Evolutionary conservation across 257 asterid genomes (phyloP).

Genomic region (Gentiana straminea): DNA sequence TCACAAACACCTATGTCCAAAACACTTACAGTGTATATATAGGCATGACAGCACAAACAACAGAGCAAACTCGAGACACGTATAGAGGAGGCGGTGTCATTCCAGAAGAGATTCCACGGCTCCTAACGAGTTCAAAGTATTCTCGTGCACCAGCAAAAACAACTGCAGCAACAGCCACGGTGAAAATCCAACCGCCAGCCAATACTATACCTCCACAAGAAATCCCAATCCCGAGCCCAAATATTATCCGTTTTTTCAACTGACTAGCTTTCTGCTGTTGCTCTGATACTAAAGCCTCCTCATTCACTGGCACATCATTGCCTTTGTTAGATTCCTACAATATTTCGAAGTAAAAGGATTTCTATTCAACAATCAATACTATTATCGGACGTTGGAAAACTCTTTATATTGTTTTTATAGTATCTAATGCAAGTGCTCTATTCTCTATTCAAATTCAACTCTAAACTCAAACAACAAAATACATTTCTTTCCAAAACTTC

Average conservation of each 20-base stretch:
- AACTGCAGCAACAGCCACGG: constrained; percentile 68
- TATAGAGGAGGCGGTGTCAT: constrained; percentile 98
- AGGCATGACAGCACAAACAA: constrained; percentile 80
- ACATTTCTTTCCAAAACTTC: no score
- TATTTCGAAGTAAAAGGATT: constrained; percentile 9
- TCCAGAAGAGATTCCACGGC: constrained; percentile 90
- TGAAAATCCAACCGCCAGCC: constrained; percentile 93
- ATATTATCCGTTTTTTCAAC: constrained; percentile 65
- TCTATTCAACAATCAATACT: no score
- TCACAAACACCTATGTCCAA: constrained; percentile 4
- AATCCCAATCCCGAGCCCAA: constrained; percentile 84
- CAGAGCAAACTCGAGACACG: constrained; percentile 79
- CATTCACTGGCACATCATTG: constrained; percentile 20
- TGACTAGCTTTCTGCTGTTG: constrained; percentile 44
- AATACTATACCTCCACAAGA: constrained; percentile 78
- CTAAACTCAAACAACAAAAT: no score
- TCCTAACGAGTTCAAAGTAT: constrained; percentile 93
- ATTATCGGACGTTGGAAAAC: no score
- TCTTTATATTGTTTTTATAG: no score
- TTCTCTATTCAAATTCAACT: no score
- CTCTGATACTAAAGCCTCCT: constrained; percentile 30
- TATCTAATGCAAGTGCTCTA: no score
- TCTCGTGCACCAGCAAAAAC: constrained; percentile 76
- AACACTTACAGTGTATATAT: constrained; percentile 77
- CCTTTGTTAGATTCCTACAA: constrained; percentile 63